Conservation (phyloP, 1,284 basidiomycete species). For the Cutaneotrichosporon cavernicola region DNA sequence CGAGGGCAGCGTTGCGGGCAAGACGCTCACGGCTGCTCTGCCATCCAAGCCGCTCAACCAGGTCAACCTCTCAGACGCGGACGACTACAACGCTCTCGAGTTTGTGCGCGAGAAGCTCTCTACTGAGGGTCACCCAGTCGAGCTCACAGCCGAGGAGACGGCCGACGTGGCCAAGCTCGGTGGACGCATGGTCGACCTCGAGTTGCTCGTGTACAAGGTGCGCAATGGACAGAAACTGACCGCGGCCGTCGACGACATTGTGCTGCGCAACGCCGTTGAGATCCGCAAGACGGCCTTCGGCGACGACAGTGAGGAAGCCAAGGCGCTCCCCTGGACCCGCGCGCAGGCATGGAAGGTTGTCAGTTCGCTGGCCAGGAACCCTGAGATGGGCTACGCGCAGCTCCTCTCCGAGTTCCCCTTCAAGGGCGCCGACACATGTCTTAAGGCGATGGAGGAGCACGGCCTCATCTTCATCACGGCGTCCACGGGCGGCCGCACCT, state of each 20-base stretch:
- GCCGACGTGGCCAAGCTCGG: slow-evolving; percentile 70
- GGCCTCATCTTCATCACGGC: slow-evolving; percentile 82
- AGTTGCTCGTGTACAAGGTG: slow-evolving; percentile 76
- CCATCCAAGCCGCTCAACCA: slow-evolving; percentile 79
- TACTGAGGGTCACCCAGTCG: slow-evolving; percentile 51
- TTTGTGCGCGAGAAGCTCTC: slow-evolving; percentile 79
- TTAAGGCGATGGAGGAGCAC: slow-evolving; percentile 83
- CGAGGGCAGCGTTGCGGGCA: slow-evolving; percentile 84
- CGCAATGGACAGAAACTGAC: slow-evolving; percentile 63
- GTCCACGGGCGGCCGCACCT: slow-evolving; percentile 73
- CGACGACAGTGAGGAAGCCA: slow-evolving; percentile 83
- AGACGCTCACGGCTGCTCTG: slow-evolving; percentile 80
- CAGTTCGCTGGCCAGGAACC: slow-evolving; percentile 66
- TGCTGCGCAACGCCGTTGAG: slow-evolving; percentile 74
- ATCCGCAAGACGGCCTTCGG: slow-evolving; percentile 89
- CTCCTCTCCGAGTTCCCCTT: slow-evolving; percentile 82
- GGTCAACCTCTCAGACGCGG: slow-evolving; percentile 80
- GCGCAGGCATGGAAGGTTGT: slow-evolving; percentile 87
- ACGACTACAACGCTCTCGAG: slow-evolving; percentile 70
- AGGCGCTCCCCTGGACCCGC: slow-evolving; percentile 75
- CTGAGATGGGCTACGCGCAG: slow-evolving; percentile 78
- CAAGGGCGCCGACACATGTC: slow-evolving; percentile 79
- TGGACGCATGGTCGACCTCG: slow-evolving; percentile 68
- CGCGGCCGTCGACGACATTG: slow-evolving; percentile 85
- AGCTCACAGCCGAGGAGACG: slow-evolving; percentile 55